Conservation (phyloP, 164 flowering plant genomes). For the Protea cynaroides region DNA sequence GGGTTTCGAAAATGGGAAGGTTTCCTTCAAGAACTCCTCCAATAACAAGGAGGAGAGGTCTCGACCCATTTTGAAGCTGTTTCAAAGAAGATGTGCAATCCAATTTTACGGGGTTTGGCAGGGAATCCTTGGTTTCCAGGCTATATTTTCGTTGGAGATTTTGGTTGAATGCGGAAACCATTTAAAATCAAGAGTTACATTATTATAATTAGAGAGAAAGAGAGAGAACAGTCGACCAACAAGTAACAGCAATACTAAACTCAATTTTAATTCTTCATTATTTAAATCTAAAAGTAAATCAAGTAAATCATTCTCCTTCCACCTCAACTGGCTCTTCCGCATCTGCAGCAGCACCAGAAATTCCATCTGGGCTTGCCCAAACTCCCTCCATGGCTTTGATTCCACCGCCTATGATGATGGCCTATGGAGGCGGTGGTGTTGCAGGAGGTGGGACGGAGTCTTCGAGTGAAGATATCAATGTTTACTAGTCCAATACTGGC, state of each 20-base stretch:
- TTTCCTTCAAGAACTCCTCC: not conserved
- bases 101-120: not conserved
- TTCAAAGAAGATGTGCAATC: not conserved
- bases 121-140: slow-evolving; percentile 1
- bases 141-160: not conserved
- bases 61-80: not conserved
- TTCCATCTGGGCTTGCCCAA: slow-evolving; percentile 10
- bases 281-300: too few relatives aligned
- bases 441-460: slow-evolving; percentile 38
- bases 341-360: slow-evolving; percentile 19
- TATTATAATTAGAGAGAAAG: too few relatives aligned
- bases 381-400: slow-evolving; percentile 8
- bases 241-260: too few relatives aligned
- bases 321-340: slow-evolving; percentile 1
- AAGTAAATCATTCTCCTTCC: too few relatives aligned
- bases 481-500: slow-evolving; percentile 22
- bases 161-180: not conserved
- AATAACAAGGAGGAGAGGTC: not conserved
- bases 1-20: not conserved
- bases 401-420: slow-evolving; percentile 42
- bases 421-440: slow-evolving; percentile 30
- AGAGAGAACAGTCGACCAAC: too few relatives aligned
- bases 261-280: too few relatives aligned
- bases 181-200: not conserved
- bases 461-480: slow-evolving; percentile 51